Evolutionary conservation across 2,329 filamentous ascomycete species (phyloP).

Genomic region (Neurospora crassa): DNA sequence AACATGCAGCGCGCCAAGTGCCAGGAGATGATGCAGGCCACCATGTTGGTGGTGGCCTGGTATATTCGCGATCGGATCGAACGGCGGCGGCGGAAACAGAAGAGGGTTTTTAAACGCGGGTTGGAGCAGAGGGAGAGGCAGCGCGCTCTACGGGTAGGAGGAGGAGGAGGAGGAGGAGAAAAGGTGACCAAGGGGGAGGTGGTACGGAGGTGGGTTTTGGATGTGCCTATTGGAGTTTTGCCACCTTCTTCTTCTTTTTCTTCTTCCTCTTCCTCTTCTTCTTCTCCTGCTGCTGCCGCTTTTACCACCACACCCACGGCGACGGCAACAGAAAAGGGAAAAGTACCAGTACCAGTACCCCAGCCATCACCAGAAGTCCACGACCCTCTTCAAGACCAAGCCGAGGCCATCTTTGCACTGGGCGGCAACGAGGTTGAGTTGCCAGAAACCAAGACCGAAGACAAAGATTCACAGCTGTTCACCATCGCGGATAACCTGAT

Average conservation of each 20-base stretch:
- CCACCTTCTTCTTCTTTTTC: background rate
- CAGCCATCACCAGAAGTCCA: background rate
- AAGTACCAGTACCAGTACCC: background rate
- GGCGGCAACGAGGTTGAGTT: background rate
- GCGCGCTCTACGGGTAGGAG: constrained; percentile 5
- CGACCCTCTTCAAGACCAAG: background rate
- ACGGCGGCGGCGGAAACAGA: constrained; percentile 31
- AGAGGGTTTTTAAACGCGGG: constrained; percentile 31
- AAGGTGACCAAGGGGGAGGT: constrained; percentile 28
- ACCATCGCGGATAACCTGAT: constrained; percentile 37
- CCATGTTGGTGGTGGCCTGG: constrained; percentile 40
- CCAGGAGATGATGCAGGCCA: constrained; percentile 39
- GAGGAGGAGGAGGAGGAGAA: constrained; percentile 6
- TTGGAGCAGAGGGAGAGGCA: constrained; percentile 23
- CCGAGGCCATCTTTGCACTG: background rate
- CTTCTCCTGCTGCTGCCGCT: background rate
- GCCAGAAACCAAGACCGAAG: constrained; percentile 20
- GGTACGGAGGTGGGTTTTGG: constrained; percentile 34
- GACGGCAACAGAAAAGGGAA: no score
- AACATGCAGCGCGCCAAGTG: constrained; percentile 35
- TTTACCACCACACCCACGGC: background rate
- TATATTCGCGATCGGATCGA: constrained; percentile 38
- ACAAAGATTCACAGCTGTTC: constrained; percentile 34
- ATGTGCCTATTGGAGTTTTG: constrained; percentile 7
- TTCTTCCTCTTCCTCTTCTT: no score